phyloP scores from a whole-genome alignment of 2,329 filamentous ascomycete genomes.

The Elsinoe arachidis region DNA sequence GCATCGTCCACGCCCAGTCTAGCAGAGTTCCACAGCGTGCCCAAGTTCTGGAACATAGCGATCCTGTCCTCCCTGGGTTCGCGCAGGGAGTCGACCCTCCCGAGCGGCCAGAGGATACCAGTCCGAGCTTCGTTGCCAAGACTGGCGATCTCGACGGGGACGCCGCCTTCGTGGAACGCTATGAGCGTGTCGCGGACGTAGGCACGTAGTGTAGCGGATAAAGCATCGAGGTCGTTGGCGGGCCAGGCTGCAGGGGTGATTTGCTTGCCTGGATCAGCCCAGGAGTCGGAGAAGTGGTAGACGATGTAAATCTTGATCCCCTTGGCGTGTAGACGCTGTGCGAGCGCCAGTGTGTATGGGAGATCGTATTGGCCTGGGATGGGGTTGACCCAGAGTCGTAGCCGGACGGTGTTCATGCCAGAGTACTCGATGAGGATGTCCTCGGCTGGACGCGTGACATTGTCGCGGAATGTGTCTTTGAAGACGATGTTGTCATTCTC shows the following conservation, averaged over 20 bases:
- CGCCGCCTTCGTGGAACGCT: constrained; percentile 32
- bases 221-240: constrained; percentile 17
- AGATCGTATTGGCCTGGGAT: constrained; percentile 24
- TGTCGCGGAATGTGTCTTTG: constrained; percentile 30
- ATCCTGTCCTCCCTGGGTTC: constrained; percentile 26
- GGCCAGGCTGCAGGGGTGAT: constrained; percentile 30
- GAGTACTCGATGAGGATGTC: constrained; percentile 27
- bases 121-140: constrained; percentile 33
- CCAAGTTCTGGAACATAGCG: constrained; percentile 28
- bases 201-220: constrained; percentile 25
- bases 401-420: constrained; percentile 30
- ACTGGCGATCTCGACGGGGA: constrained; percentile 35
- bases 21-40: constrained; percentile 25
- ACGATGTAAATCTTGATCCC: constrained; percentile 33
- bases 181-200: constrained; percentile 32
- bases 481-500: constrained; percentile 31
- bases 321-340: constrained; percentile 28
- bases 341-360: constrained; percentile 28
- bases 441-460: constrained; percentile 29
- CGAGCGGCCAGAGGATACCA: constrained; percentile 33
- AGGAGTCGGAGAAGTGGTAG: constrained; percentile 26
- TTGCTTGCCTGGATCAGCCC: constrained; percentile 33
- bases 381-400: constrained; percentile 26
- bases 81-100: constrained; percentile 29
- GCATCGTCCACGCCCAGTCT: constrained; percentile 28